These are phyloP conservation scores for Suillus brevipes DNA, from an alignment of 768 basidiomycete genomes.

Conservation along the genomic window DNA sequence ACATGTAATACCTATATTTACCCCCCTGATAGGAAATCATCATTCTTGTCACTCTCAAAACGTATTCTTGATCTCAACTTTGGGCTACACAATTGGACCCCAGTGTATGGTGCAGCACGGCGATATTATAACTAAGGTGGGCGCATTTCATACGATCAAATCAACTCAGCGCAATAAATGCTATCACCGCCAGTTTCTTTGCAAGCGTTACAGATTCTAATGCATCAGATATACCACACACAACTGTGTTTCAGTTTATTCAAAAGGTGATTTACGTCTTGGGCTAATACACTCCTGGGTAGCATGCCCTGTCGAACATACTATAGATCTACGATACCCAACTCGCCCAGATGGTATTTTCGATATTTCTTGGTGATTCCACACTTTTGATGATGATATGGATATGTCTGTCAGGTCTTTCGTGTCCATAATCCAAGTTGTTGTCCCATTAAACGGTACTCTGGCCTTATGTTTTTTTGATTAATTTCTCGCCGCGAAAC, in stretches of 20 bases:
- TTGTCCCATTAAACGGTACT: background rate
- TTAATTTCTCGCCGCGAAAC: background rate
- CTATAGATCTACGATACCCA: constrained; percentile 58
- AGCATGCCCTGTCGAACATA: constrained; percentile 24
- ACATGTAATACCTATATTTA: background rate
- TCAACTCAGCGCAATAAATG: background rate
- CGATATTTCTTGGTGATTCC: constrained; percentile 26
- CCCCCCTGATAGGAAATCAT: constrained; percentile 48
- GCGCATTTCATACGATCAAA: constrained; percentile 31
- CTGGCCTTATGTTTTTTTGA: background rate
- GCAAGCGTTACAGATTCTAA: background rate
- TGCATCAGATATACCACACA: constrained; percentile 34
- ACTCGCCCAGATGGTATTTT: constrained; percentile 24
- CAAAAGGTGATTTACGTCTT: background rate
- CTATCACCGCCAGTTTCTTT: background rate
- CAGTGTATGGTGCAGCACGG: background rate
- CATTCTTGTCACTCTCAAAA: constrained; percentile 53
- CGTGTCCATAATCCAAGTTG: background rate
- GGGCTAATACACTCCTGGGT: background rate
- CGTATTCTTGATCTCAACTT: constrained; percentile 51
- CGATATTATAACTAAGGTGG: constrained; percentile 44
- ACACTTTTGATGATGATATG: background rate
- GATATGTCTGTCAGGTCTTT: background rate
- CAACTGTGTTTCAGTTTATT: constrained; percentile 28
- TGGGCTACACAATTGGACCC: constrained; percentile 42